These are phyloP conservation scores for Cryptococcus sp. DNA, from an alignment of 1,284 basidiomycete species.

Conservation along the genomic window DNA sequence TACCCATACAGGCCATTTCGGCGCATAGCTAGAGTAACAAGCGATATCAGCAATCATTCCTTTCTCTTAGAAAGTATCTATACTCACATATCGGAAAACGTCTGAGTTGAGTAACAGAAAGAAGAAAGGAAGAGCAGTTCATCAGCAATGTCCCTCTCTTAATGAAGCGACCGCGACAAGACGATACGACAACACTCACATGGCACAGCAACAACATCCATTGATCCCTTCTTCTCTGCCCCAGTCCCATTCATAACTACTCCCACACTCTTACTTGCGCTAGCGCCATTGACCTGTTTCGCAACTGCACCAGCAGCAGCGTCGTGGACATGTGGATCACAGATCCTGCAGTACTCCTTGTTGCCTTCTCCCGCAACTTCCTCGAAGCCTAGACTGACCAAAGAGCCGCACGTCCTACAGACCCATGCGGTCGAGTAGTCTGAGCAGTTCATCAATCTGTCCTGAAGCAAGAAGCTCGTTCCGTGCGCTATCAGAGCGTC, in stretches of 20 bases:
- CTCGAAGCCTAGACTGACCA: conserved; percentile 94
- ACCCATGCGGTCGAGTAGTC: conserved; percentile 99
- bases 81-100: conserved; percentile 83
- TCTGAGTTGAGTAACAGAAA: conserved; percentile 43
- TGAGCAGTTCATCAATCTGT: conserved; percentile 99
- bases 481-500: conserved; percentile 98
- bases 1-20: conserved; percentile 62
- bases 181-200: conserved; percentile 53
- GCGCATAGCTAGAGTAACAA: conserved; percentile 53
- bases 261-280: conserved; percentile 16
- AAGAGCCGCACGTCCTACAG: conserved; percentile 90
- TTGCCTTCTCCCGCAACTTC: conserved; percentile 66
- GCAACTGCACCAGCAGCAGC: conserved; percentile 25
- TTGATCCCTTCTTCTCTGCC: conserved; percentile 60
- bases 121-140: background rate
- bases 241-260: conserved; percentile 55
- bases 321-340: conserved; percentile 63
- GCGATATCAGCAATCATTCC: conserved; percentile 12
- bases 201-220: conserved; percentile 92
- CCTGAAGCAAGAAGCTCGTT: conserved; percentile 95
- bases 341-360: conserved; percentile 87
- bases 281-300: conserved; percentile 23
- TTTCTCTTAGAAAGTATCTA: background rate
- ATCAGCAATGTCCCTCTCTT: conserved; percentile 1
- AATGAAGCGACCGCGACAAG: background rate